These are phyloP conservation scores for Leucosporidium creatinivorum DNA, from an alignment of 768 basidiomycete species.

Conservation along the genomic window DNA sequence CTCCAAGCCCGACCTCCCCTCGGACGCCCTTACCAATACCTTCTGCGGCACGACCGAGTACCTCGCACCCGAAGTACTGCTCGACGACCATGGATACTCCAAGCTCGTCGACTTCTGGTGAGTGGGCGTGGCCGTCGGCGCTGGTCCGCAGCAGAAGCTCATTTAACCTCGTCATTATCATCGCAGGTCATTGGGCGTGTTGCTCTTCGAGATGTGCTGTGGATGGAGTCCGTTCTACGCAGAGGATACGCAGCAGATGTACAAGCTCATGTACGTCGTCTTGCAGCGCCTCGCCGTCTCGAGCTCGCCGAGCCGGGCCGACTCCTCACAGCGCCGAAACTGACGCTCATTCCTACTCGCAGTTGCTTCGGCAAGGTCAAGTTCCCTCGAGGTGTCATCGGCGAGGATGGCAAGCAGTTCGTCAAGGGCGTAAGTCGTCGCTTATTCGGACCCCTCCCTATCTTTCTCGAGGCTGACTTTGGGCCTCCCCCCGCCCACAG, in stretches of 20 bases:
- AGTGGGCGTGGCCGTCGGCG: not conserved
- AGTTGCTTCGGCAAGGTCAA: constrained; percentile 98
- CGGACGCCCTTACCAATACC: constrained; percentile 95
- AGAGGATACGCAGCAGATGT: constrained; percentile 99
- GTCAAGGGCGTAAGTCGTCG: constrained; percentile 79
- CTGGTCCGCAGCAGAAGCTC: not conserved
- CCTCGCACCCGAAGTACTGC: constrained; percentile 94
- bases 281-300: constrained; percentile 36
- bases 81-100: constrained; percentile 96
- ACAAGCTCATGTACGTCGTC: constrained; percentile 55
- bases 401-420: constrained; percentile 96
- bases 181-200: constrained; percentile 68
- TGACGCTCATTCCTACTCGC: constrained; percentile 14
- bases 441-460: not conserved
- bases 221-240: constrained; percentile 99
- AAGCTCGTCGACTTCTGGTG: constrained; percentile 94
- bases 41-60: constrained; percentile 99
- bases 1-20: constrained; percentile 86
- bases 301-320: constrained; percentile 6
- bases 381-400: constrained; percentile 93
- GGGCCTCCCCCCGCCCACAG: constrained; percentile 46
- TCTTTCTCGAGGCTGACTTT: not conserved
- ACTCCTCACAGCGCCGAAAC: not conserved
- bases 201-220: constrained; percentile 99
- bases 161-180: not conserved